phyloP scores from a whole-genome alignment of 2,329 filamentous ascomycete genomes.

The Stemphylium vesicarium region DNA sequence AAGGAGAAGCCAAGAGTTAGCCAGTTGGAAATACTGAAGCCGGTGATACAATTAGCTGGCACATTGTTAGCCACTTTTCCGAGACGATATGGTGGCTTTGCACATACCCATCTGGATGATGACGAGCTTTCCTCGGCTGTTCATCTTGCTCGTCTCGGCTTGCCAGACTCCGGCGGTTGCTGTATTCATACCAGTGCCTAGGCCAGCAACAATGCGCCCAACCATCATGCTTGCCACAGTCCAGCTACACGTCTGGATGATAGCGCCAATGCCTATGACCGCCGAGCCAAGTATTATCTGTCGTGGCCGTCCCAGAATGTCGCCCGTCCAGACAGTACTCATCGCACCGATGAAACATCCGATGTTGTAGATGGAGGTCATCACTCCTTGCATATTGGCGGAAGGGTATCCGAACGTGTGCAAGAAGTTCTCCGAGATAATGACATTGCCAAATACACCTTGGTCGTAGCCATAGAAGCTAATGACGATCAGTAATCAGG shows the following conservation, averaged over 20 bases:
- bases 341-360: conserved; percentile 56
- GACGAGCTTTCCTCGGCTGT: conserved; percentile 54
- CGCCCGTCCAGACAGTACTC: conserved; percentile 57
- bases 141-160: conserved; percentile 55
- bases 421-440: conserved; percentile 42
- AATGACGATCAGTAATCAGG: neutral
- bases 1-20: conserved; percentile 53
- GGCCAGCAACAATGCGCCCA: conserved; percentile 52
- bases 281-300: conserved; percentile 64
- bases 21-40: conserved; percentile 54
- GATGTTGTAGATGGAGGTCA: conserved; percentile 51
- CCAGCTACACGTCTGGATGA: conserved; percentile 47
- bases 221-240: conserved; percentile 49
- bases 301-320: conserved; percentile 63
- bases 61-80: neutral
- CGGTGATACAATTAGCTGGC: conserved; percentile 51
- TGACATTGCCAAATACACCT: conserved; percentile 45
- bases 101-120: conserved; percentile 53
- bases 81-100: neutral
- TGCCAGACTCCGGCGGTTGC: conserved; percentile 58
- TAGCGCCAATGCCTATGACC: conserved; percentile 48
- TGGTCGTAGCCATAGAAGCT: conserved; percentile 55
- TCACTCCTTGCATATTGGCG: conserved; percentile 47
- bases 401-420: conserved; percentile 38
- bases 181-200: conserved; percentile 58